Evolutionary conservation across 2,329 filamentous ascomycete species (phyloP), one percentile per base, ranked within the genome.

Genomic region (Clarireedia paspali): DNA sequence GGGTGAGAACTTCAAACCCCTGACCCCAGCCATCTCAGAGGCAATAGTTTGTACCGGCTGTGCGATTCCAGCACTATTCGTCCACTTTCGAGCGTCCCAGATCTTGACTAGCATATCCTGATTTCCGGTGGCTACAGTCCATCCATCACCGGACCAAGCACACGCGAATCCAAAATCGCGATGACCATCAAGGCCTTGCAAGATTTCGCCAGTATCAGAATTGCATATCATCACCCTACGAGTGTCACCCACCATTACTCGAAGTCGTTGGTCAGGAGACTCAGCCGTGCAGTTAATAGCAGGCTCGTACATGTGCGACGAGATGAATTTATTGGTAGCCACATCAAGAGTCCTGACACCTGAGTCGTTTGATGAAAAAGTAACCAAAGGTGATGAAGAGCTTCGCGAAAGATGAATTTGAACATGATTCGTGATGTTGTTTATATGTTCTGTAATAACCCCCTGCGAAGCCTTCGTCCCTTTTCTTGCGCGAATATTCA

Each of bases 121-220:
- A 59, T 85, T 86, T 23, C 84, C 88, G 0, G 88, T 91, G 12
- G 88, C 88, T 20, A 91, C 78, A 12, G 84, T 85, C 73, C 84
- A 83, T 34, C 87, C 88, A 66, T 91, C 85, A 53, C 87, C 83
- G 17, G 87, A 85, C 88, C 88, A 92, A 62, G 86, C 88, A 64
- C 86, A 90, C 1, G 88, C 83, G 64, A 91, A 92, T 2, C 83
- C 86, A 62, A 79, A 87, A 65, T 91, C 87, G 14, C 75, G 75
- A 65, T 90, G 87, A 2, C 85, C 84, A 4, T 73, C 70, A 1
- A 91, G 77, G 26, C 73, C 71, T 62, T 85, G 76, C 60, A 79
- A 76, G 55, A 74, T 74, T 57, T 77, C 72, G 14, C 86, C 83
- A 12, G 79, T 83, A 55, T 89, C 86, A 10, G 87, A 83, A 59